phyloP scores from a whole-genome alignment of 2,329 filamentous ascomycete genomes.

The Diaporthe vexans region DNA sequence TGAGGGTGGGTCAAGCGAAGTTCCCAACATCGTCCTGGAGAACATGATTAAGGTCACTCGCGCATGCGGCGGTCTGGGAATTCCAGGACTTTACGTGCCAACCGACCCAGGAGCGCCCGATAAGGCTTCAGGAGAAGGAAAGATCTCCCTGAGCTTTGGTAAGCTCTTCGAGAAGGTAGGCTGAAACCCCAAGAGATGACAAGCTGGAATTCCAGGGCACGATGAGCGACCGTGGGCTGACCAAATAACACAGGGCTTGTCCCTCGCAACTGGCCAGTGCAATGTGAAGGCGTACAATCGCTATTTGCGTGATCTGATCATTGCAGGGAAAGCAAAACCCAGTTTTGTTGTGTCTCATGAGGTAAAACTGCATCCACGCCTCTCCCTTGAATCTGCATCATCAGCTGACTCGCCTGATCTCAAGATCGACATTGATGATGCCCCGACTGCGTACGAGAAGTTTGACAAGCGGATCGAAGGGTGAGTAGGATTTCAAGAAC shows the following conservation, averaged over 20 bases:
- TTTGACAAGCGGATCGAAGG: constrained; percentile 77
- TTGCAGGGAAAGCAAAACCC: constrained; percentile 74
- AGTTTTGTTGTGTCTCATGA: constrained; percentile 77
- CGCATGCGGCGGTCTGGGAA: constrained; percentile 72
- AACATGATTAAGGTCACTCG: constrained; percentile 74
- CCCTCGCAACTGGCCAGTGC: constrained; percentile 73
- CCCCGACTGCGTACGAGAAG: constrained; percentile 72
- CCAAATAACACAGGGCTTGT: constrained; percentile 61
- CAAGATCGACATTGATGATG: constrained; percentile 70
- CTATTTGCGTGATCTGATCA: constrained; percentile 75
- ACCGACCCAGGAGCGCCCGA: constrained; percentile 75
- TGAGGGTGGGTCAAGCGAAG: constrained; percentile 68
- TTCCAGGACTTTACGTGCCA: constrained; percentile 66
- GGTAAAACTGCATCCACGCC: constrained; percentile 1
- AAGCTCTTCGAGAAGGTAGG: constrained; percentile 80
- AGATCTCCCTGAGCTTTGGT: constrained; percentile 75
- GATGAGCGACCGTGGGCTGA: too few relatives aligned
- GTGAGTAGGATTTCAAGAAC: constrained; percentile 46
- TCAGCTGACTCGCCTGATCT: not conserved
- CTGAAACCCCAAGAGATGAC: too few relatives aligned
- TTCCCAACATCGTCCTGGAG: constrained; percentile 74
- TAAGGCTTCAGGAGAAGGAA: constrained; percentile 70
- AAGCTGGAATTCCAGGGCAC: too few relatives aligned
- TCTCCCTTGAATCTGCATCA: too few relatives aligned
- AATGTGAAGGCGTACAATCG: constrained; percentile 79